A percentile compares a stretch with the other conserved stretches of the same genome.
Conservation (phyloP, 345 rosid genomes). For the Gossypium thurberi region DNA sequence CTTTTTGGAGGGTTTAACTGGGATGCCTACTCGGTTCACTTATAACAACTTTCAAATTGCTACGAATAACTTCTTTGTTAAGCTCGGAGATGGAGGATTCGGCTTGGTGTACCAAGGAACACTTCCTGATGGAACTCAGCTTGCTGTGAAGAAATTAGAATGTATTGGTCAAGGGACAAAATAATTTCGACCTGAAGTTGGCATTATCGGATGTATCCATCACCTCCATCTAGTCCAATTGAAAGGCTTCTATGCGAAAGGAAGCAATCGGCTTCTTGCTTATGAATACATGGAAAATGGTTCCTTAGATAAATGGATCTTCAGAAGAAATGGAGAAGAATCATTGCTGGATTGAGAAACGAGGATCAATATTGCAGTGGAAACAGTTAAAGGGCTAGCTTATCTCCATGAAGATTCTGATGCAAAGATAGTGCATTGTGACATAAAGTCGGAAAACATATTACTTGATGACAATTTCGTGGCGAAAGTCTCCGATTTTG, state of each 20-base stretch:
- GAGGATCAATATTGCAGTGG: conserved; percentile 63
- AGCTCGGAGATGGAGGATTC: conserved; percentile 94
- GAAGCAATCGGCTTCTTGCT: conserved; percentile 69
- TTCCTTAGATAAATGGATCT: conserved; percentile 89
- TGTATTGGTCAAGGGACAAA: conserved; percentile 91
- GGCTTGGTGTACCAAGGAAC: conserved; percentile 75
- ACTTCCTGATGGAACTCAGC: conserved; percentile 62
- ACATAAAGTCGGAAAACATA: conserved; percentile 85
- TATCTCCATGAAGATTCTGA: conserved; percentile 87
- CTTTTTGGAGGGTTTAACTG: conserved; percentile 56
- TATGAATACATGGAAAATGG: conserved; percentile 79
- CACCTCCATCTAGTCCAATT: conserved; percentile 79
- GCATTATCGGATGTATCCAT: conserved; percentile 83
- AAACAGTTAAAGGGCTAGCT: conserved; percentile 83
- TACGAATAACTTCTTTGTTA: conserved; percentile 65
- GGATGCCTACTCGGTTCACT: conserved; percentile 76
- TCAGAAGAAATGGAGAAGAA: conserved; percentile 40
- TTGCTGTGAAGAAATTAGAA: conserved; percentile 94
- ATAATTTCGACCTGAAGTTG: conserved; percentile 88
- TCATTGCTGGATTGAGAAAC: conserved; percentile 56
- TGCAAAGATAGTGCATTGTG: conserved; percentile 69
- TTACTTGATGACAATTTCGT: conserved; percentile 65
- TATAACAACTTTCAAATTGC: conserved; percentile 72
- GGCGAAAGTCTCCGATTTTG: conserved; percentile 92
- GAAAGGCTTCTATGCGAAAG: conserved; percentile 82